These are phyloP conservation scores for Penicillium sp. DNA, from an alignment of 2,329 filamentous ascomycete genomes.

Conservation along the genomic window DNA sequence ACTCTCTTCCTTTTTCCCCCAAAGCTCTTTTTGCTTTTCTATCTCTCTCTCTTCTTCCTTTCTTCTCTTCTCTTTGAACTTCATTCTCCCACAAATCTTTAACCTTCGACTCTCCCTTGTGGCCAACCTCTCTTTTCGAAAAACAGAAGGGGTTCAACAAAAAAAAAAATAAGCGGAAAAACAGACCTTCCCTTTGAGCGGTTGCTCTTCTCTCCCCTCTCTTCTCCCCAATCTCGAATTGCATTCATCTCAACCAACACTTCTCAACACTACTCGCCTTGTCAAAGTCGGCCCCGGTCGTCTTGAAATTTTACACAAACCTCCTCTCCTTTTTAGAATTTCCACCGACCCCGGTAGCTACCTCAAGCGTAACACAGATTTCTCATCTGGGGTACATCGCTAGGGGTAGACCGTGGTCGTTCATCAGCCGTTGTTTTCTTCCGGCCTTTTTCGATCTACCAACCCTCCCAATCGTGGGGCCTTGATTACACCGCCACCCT, in stretches of 20 bases:
- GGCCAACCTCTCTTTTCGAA: slow-evolving; percentile 10
- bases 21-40: slow-evolving; percentile 10
- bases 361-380: slow-evolving; percentile 41
- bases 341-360: slow-evolving; percentile 32
- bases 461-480: neutral
- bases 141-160: neutral
- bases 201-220: slow-evolving; percentile 4
- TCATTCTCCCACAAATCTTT: neutral
- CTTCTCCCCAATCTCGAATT: slow-evolving; percentile 8
- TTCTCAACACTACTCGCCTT: slow-evolving; percentile 6
- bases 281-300: slow-evolving; percentile 9
- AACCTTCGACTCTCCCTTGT: slow-evolving; percentile 1
- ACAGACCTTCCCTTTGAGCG: neutral
- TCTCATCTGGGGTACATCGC: slow-evolving; percentile 38
- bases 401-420: slow-evolving; percentile 38
- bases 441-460: neutral
- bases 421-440: slow-evolving; percentile 9
- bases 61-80: slow-evolving; percentile 4
- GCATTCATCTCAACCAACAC: slow-evolving; percentile 2
- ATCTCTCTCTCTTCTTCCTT: neutral
- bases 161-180: neutral
- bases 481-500: slow-evolving; percentile 19
- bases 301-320: slow-evolving; percentile 7
- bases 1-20: slow-evolving; percentile 11
- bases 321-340: slow-evolving; percentile 1